Evolutionary conservation across 805 yeast species (phyloP), one percentile per base, ranked within the genome.

Genomic region (Ogataea siamensis): DNA sequence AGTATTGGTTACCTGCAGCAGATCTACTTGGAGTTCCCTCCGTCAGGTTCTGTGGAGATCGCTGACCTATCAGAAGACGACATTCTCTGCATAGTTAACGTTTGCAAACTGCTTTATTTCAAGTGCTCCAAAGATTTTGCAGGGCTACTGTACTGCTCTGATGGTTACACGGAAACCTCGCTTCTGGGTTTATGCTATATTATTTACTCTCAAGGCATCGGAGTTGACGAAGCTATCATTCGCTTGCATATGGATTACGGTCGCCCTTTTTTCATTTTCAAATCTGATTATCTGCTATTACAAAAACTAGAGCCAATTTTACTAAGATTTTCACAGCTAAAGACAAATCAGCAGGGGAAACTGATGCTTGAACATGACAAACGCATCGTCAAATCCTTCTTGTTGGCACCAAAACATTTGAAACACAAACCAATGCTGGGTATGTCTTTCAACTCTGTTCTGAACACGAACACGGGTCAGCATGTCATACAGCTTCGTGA

Each of bases 81-180:
- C 49, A 66, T 87, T 30, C 64, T 74, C 16, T 70, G 84, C 6
- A 72, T 88, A 22, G 68, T 86, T 36, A 81, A 81, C 46, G 65
- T 83, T 13, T 80, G 93, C 59, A 85, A 83, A 56, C 62, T 83
- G 26, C 63, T 88, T 12, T 79, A 78, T 43, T 61, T 68, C 25
- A 64, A 59, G 22, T 63, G 69, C 32, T 7, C 50, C 40, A 15
- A 55, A 49, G 29, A 49, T 3, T 60, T 67, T 34, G 71, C 76
- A 3, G 64, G 78, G 0, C 67, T 89, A 43, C 65, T 89, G 7
- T 82, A 78, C 55, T 87, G 96, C 54, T 75, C 85, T 2, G 96
- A 91, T 62, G 98, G 98, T 0, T 91, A 89, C 60, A 87, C 96
- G 0, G 96, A 88, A 55, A 83, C 89, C 35, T 78, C 95, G 5